These are phyloP conservation scores for Tranzscheliella williamsii DNA, from an alignment of 1,284 basidiomycete species.

Conservation along the genomic window DNA sequence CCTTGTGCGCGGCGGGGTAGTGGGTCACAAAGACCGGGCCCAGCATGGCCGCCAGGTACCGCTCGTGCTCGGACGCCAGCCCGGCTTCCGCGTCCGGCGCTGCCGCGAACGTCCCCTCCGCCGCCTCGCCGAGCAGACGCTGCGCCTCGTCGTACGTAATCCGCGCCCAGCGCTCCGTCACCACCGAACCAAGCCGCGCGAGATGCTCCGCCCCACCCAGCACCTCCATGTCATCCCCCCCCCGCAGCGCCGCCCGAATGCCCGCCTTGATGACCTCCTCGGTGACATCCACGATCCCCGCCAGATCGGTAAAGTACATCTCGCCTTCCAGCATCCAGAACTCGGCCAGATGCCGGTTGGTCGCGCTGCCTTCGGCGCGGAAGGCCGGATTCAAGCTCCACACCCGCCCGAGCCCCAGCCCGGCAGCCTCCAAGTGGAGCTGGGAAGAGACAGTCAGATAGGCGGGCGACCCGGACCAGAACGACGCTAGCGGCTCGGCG, in stretches of 20 bases:
- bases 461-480: slow-evolving; percentile 65
- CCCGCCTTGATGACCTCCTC: slow-evolving; percentile 38
- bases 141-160: slow-evolving; percentile 82
- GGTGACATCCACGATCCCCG: slow-evolving; percentile 27
- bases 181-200: neutral
- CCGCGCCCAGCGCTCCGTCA: slow-evolving; percentile 67
- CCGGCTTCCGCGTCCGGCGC: slow-evolving; percentile 72
- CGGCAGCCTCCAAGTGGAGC: slow-evolving; percentile 87
- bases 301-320: slow-evolving; percentile 38
- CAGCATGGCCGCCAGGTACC: slow-evolving; percentile 74
- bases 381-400: slow-evolving; percentile 92
- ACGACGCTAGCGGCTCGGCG: slow-evolving; percentile 6
- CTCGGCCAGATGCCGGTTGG: slow-evolving; percentile 89
- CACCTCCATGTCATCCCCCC: slow-evolving; percentile 29
- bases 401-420: slow-evolving; percentile 73
- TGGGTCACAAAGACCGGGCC: slow-evolving; percentile 89
- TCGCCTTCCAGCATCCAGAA: slow-evolving; percentile 98
- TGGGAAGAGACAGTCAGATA: slow-evolving; percentile 93
- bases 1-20: slow-evolving; percentile 81
- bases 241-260: slow-evolving; percentile 11
- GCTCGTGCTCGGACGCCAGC: slow-evolving; percentile 88
- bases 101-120: slow-evolving; percentile 4
- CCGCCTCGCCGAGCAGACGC: slow-evolving; percentile 63
- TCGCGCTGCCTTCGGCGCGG: slow-evolving; percentile 85
- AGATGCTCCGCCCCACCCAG: slow-evolving; percentile 7